Evolutionary conservation across 2,329 filamentous ascomycete species (phyloP), one percentile per base, ranked within the genome.

Genomic region (Metarhizium album): DNA sequence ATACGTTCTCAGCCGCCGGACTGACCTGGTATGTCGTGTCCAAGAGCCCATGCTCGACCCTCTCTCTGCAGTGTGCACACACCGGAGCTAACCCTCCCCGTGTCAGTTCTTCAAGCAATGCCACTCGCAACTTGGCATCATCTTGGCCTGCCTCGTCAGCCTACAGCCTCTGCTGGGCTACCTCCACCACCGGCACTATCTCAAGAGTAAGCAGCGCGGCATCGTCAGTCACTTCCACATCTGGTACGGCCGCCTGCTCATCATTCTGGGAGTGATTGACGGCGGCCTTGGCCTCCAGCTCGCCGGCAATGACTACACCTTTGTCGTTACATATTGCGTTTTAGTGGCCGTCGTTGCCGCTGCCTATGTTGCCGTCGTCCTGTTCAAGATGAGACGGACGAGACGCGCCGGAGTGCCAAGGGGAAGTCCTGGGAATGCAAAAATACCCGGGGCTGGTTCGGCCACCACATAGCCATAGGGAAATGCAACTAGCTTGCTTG

Each of bases 281-380:
- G 82, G 82, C 50, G 82, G 81, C 0, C 63, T 85, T 3, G 82
- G 82, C 3, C 66, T 86, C 27, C 54, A 74, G 55, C 67, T 82
- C 16, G 70, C 76, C 1, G 54, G 57, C 16, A 70, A 72, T 1
- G 55, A 64, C 1, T 63, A 54, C 2, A 59, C 62, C 11, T 73
- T 74, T 43, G 62, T 76, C 48, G 71, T 79, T 46, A 76, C 74
- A 0, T 85, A 84, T 62, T 65, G 72, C 0, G 74, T 83, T 4
- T 65, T 83, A 24, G 71, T 79, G 0, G 77, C 65, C 8, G 57
- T 82, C 9, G 59, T 79, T 22, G 71, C 68, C 40, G 40, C 70
- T 4, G 52, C 67, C 3, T 84, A 82, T 58, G 47, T 70, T 9
- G 61, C 55, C 1, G 37, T 29, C 14, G 29, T 35, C 1, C 18